phyloP scores from a whole-genome alignment of 257 asterid genomes.

The Jacaranda copaia region DNA sequence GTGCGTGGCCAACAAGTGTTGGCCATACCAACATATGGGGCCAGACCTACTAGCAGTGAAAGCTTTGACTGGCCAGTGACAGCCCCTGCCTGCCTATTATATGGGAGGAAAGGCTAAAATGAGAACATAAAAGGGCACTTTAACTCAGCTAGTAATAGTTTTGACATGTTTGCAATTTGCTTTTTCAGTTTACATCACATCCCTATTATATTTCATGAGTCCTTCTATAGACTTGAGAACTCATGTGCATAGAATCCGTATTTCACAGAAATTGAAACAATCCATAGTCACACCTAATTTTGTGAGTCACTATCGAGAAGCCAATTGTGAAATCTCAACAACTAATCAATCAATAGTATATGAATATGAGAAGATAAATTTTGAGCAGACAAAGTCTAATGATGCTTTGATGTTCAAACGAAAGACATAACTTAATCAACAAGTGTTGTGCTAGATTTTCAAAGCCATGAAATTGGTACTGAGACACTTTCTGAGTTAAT shows the following conservation, averaged over 20 bases:
- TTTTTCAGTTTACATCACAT: slow-evolving; percentile 85
- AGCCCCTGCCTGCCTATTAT: too few relatives aligned
- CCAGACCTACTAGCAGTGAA: too few relatives aligned
- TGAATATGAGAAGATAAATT: slow-evolving; percentile 75
- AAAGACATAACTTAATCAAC: slow-evolving; percentile 66
- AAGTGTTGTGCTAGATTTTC: slow-evolving; percentile 61
- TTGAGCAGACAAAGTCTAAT: slow-evolving; percentile 74
- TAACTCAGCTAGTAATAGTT: slow-evolving; percentile 59
- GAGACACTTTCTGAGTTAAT: slow-evolving; percentile 68
- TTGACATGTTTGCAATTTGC: slow-evolving; percentile 79
- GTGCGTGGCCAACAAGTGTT: too few relatives aligned
- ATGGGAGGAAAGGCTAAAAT: slow-evolving; percentile 59
- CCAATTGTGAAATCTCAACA: slow-evolving; percentile 28
- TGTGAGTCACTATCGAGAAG: slow-evolving; percentile 52
- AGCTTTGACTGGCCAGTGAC: too few relatives aligned
- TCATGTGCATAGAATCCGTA: too few relatives aligned
- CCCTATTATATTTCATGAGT: slow-evolving; percentile 77
- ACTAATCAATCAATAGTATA: slow-evolving; percentile 56
- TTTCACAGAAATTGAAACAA: slow-evolving; percentile 74
- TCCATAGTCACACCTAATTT: slow-evolving; percentile 60
- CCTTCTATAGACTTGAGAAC: slow-evolving; percentile 70
- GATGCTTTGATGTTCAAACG: slow-evolving; percentile 76
- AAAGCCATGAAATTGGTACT: slow-evolving; percentile 46
- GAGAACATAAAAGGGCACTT: slow-evolving; percentile 47
- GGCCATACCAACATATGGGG: too few relatives aligned